A percentile compares a stretch with the other conserved stretches of the same genome.
phyloP scores from a whole-genome alignment of 169 alveolate genomes.

The Miamiensis avidus region DNA sequence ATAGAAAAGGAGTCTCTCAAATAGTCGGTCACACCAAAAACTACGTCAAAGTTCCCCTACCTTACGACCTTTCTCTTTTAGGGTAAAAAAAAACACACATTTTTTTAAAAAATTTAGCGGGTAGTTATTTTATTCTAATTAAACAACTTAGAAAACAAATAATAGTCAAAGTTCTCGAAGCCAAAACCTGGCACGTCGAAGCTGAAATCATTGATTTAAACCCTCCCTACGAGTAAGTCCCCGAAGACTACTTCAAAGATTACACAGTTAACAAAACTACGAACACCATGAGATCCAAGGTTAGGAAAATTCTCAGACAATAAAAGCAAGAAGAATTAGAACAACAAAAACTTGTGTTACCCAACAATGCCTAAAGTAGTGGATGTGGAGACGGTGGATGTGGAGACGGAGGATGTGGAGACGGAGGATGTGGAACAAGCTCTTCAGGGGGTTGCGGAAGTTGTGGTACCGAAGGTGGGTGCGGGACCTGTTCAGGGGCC shows the following conservation, averaged over 20 bases:
- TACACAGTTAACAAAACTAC: constrained; percentile 21
- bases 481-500: neutral
- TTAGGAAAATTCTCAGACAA: neutral
- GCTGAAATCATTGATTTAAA: constrained; percentile 70
- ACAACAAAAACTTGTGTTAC: constrained; percentile 1
- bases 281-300: neutral
- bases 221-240: constrained; percentile 45
- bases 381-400: neutral
- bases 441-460: no score
- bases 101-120: neutral
- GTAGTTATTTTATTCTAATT: neutral
- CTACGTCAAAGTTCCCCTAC: constrained; percentile 89
- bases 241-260: constrained; percentile 43
- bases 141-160: constrained; percentile 48
- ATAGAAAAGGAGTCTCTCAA: constrained; percentile 80
- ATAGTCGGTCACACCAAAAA: constrained; percentile 94
- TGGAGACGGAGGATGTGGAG: neutral
- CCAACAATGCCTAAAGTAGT: neutral
- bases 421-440: neutral
- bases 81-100: constrained; percentile 43
- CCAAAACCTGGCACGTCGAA: constrained; percentile 85
- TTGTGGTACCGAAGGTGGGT: neutral
- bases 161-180: constrained; percentile 66
- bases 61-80: constrained; percentile 60
- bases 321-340: constrained; percentile 11